Evolutionary conservation across 441 rosid genomes (phyloP), one percentile per base, ranked within the genome.

Genomic region (Bocquillonia castaneifolia): DNA sequence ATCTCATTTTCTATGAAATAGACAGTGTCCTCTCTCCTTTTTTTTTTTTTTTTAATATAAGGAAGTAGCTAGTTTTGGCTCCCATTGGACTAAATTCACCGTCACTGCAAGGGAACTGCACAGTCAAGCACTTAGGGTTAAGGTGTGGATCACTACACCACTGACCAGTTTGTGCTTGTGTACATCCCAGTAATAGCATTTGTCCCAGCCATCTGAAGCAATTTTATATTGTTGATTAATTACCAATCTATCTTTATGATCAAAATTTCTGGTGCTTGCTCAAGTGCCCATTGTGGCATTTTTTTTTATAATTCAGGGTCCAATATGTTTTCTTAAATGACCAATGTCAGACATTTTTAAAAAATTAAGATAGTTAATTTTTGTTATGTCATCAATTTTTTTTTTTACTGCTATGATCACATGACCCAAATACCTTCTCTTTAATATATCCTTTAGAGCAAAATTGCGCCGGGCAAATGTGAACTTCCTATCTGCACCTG

Each of bases 391-490:
- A 26, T 62, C 28, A 22, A 36, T 15, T 20, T 4, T 10, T 20
- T 4, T 10, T 1, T 10, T 20, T 32, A 1, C 37, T 31, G 28
- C 13, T 13, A 15, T 69, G 29, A 26, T 60, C 60, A 18, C 31
- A 62, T 32, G 25, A 32, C 54, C 47, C 32, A 9, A 40, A 39
- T n/a, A 48, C 26, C 18, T 63, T 8, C 40, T 58, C 23, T 56
- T 18, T 66, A 29, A 40, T 47, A 52, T 79, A 68, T 71, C 75
- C 48, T 64, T 0, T 74, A 89, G 97, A 84, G 72, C 90, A 68
- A 93, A 93, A 79, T 77, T 93, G 73, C 77, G 60, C 9, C 85
- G 92, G 70, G 99, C 95, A 64, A 87, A 88, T 77, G 92, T 89
- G 65, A 81, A 83, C 76, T 93, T 91, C 80, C 87, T 90, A 51